Evolutionary conservation across 176 grass and related monocot genomes (phyloP), one percentile per base, ranked within the genome.

Genomic region (Secale cereale): DNA sequence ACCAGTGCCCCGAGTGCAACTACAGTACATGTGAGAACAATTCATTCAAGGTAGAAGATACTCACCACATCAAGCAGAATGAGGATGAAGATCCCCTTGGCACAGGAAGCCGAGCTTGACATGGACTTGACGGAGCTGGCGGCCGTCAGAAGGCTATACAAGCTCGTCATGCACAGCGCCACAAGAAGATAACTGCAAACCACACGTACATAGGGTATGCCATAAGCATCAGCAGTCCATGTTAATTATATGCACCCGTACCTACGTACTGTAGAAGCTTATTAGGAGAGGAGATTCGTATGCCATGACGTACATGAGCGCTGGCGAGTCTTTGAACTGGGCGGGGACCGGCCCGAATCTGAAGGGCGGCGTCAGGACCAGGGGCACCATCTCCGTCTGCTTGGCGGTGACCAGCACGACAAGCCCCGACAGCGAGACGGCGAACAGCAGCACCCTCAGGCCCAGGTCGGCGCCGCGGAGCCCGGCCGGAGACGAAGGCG

Each of bases 251-350:
- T 8, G 0, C 20, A 75, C 66, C 61, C 48, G 45, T 52, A 8
- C 50, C 50, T 2, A 54, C 50, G 50, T n/a, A n/a, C n/a, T n/a
- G n/a, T 36, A 37, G 36, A 8, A 60, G 35, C 7, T 52, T 69
- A 70, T 3, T 40, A 8, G 22, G 23, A 74, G 16, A 10, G 23
- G 29, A 36, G 23, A 22, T 1, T 30, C 7, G 16, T 9, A 15
- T 70, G 70, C 19, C 27, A n/a, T 2, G 75, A 25, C 37, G n/a
- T 48, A 74, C 94, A 94, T 92, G 19, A 94, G 85, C 33, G 90
- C 92, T 3, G 94, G 92, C 59, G 94, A 97, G 74, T 97, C 25
- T 8, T 78, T 86, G 78, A 92, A 97, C 74, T 97, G 87, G n/a
- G 94, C 90, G 3, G 65, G 3, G 6, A 15, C 9, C 6, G 41